Evolutionary conservation across 306 rosid genomes (phyloP).

Genomic region (Glycine latifolia): DNA sequence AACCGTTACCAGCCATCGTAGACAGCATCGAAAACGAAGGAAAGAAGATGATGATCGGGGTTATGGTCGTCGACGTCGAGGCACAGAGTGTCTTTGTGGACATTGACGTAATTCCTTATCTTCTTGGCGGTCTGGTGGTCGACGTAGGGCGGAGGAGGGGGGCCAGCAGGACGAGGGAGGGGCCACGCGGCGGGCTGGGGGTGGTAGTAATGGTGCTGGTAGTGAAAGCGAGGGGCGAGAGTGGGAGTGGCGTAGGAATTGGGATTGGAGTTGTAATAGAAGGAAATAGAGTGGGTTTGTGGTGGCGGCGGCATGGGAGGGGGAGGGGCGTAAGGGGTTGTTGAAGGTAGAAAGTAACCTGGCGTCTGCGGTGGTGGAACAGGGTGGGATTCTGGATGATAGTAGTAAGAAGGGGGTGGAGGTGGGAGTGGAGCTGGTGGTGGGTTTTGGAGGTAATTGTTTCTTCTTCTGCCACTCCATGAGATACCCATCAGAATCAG

Average conservation of each 20-base stretch:
- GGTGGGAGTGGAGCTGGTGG: conserved; percentile 41
- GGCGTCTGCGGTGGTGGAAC: conserved; percentile 50
- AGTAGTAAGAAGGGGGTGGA: conserved; percentile 46
- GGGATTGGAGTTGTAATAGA: conserved; percentile 54
- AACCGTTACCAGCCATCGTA: conserved; percentile 73
- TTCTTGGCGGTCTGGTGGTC: conserved; percentile 86
- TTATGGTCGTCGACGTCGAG: conserved; percentile 64
- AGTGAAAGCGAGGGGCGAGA: conserved; percentile 43
- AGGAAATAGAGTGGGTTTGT: conserved; percentile 51
- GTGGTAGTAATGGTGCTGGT: conserved; percentile 52
- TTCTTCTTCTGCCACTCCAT: conserved; percentile 69
- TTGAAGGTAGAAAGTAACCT: conserved; percentile 43
- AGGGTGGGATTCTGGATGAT: conserved; percentile 49
- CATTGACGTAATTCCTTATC: conserved; percentile 79
- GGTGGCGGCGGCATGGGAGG: conserved; percentile 40
- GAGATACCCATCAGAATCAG: conserved; percentile 74
- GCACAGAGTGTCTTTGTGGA: conserved; percentile 74
- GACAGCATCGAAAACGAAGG: conserved; percentile 84
- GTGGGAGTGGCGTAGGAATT: conserved; percentile 47
- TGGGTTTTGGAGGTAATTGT: conserved; percentile 52
- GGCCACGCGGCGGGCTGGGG: conserved; percentile 62
- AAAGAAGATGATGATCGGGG: conserved; percentile 74
- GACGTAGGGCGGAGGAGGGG: conserved; percentile 65
- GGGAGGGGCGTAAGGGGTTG: conserved; percentile 40
- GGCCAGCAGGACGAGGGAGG: conserved; percentile 44